phyloP scores from a whole-genome alignment of 1,284 basidiomycete species.

The Vanrija humicola region DNA sequence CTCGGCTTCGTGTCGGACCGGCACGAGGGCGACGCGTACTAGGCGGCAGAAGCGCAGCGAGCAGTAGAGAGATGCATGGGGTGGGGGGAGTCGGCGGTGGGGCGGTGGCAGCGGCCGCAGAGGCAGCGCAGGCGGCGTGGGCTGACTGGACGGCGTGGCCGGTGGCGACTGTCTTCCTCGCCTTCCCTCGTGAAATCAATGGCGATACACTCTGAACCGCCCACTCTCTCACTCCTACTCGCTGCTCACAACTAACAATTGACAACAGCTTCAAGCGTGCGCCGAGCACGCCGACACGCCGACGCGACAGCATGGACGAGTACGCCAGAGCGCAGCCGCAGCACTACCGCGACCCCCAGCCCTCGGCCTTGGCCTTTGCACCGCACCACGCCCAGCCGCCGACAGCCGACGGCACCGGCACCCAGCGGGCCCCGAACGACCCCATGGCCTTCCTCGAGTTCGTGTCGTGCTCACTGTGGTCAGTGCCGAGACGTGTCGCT shows the following conservation, averaged over 20 bases:
- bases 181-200: background rate
- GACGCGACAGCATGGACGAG: background rate
- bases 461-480: slow-evolving; percentile 33
- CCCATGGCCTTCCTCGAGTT: slow-evolving; percentile 28
- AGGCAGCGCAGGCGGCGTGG: no score
- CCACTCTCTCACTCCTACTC: background rate
- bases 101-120: background rate
- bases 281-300: background rate
- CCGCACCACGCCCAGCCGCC: background rate
- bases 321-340: background rate
- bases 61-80: background rate
- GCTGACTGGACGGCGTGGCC: background rate
- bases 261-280: no score
- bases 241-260: background rate
- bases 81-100: no score
- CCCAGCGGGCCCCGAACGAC: background rate
- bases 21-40: slow-evolving; percentile 50
- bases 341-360: background rate
- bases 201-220: background rate
- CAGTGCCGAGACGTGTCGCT: background rate
- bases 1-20: slow-evolving; percentile 48
- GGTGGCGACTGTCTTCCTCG: background rate
- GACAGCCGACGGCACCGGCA: background rate
- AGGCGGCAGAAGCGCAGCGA: background rate
- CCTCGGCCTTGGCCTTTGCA: background rate